Percentiles rank a stretch among this genome's conserved stretches.
Evolutionary conservation across 495 filamentous ascomycete genomes (phyloP).

Genomic region (Aspergillus avenaceus): DNA sequence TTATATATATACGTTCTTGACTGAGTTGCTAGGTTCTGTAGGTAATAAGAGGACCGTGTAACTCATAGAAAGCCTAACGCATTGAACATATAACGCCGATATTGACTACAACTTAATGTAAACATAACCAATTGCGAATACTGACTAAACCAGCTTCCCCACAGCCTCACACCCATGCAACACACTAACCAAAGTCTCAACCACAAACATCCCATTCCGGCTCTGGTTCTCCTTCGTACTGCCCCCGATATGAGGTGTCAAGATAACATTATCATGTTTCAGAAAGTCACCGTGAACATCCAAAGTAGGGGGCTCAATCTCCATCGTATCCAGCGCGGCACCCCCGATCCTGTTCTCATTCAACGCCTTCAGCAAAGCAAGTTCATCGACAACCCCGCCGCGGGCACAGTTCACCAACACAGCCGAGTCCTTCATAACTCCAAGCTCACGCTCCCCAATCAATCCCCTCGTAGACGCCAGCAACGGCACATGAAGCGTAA

Average conservation of each 20-base stretch:
- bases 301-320: not conserved
- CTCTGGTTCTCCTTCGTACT: not conserved
- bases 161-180: not conserved
- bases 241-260: not conserved
- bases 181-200: not conserved
- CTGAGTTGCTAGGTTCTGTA: too few relatives aligned
- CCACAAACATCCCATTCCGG: not conserved
- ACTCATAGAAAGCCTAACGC: too few relatives aligned
- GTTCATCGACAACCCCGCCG: constrained; percentile 56
- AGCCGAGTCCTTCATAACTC: constrained; percentile 42
- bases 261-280: not conserved
- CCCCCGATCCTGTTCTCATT: constrained; percentile 9
- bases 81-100: too few relatives aligned
- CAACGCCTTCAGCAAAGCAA: constrained; percentile 24
- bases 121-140: too few relatives aligned
- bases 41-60: too few relatives aligned
- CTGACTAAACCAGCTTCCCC: not conserved
- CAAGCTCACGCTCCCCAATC: constrained; percentile 44
- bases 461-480: constrained; percentile 39
- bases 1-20: too few relatives aligned
- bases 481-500: constrained; percentile 33
- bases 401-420: constrained; percentile 56
- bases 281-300: not conserved
- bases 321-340: constrained; percentile 24
- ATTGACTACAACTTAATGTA: too few relatives aligned